Base-by-base conservation (phyloP, 208 protist genomes). In the Vickermania ingenoplastis region DNA sequence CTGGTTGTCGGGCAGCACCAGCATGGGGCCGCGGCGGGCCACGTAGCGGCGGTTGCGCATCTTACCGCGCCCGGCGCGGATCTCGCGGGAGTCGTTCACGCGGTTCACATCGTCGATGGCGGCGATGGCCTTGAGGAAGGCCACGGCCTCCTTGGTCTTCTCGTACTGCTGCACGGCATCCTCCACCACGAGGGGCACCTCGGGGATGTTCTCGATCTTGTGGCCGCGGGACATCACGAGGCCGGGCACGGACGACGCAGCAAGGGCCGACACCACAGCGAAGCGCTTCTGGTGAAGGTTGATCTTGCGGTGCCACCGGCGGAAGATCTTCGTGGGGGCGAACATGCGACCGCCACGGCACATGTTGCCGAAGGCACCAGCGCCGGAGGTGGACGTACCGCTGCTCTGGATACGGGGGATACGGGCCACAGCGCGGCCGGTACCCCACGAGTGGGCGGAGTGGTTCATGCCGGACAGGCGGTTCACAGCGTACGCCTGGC, bases 321-420 rank as follows among this genome's bases (percentile, higher is more conserved):
- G 88, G 84, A 86, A 99, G 70, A 90, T 89, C 86, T 98, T 98
- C 61, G 96, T 98, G 58, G 98, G 98, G 31, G 91, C 87, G 77
- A 98, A 99, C 97, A 99, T 99, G 74, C 97, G 95, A 83, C 98
- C 98, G 68, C 91, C 89, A 78, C 97, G 91, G 90, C 97, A 99
- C 96, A 99, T 98, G 96, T 99, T 99, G 63, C 97, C 98, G 80
- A 99, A 99, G 57, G 98, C 98, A 94, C 94, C 98, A 81, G 98
- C 96, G 61, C 98, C 98, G 55, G 95, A 88, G 61, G 95, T 89
- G 87, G 94, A 89, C 57, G 98, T 99, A 86, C 98, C 98, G 66
- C 95, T 89, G 60, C 98, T 98, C 62, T 70, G 63, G 66, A 99
- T 97, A 94, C 98, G 97, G 41, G 98, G 98, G 83, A 99, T 99